Evolutionary conservation across 225 moss, liverwort and hornwort genomes (phyloP), one percentile per base, ranked within the genome.

Genomic region (Sphagnum tenellum): DNA sequence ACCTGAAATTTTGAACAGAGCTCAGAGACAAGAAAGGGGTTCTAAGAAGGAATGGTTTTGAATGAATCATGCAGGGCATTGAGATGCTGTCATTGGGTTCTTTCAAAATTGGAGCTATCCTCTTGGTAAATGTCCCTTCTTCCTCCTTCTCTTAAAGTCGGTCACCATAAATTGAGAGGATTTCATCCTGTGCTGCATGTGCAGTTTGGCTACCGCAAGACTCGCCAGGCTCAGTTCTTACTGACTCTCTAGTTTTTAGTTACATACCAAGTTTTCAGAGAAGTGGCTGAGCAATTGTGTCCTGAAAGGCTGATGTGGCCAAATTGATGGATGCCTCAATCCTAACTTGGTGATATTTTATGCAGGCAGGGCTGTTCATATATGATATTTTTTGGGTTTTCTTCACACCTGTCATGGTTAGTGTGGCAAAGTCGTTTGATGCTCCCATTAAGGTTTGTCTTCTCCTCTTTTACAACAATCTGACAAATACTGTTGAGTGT

Each of bases 391-490:
- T 99, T 67, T 99, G 98, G 98, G 98, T 99, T 68, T 99, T 99
- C 75, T 99, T 89, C 77, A 99, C 98, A 11, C 98, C 98, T 44
- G 98, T 99, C 29, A 99, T 99, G 98, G 98, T 99, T 74, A 99
- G 93, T 76, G 98, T 99, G 75, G 98, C 98, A n/a, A 99, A 99
- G 82, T 99, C 98, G 58, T 99, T 99, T 70, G 98, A 99, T 82
- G 98, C 98, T 70, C 98, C 98, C 54, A 99, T 99, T 63, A 99
- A 99, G 92, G 95, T 90, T 52, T 52, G 52, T 52, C 52, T 52
- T 9, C 6, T 52, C 6, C 52, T 52, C 9, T 2, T 52, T 2
- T 52, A 5, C 7, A 52, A 52, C 6, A 52, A 52, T 52, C 52
- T 52, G 6, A 52, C 7, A 52, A 52, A 9, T 12, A 12, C 29